Percentiles rank a stretch among this genome's conserved stretches.
phyloP scores from a whole-genome alignment of 225 moss, liverwort and hornwort species.

The Physcomitrium patens region DNA sequence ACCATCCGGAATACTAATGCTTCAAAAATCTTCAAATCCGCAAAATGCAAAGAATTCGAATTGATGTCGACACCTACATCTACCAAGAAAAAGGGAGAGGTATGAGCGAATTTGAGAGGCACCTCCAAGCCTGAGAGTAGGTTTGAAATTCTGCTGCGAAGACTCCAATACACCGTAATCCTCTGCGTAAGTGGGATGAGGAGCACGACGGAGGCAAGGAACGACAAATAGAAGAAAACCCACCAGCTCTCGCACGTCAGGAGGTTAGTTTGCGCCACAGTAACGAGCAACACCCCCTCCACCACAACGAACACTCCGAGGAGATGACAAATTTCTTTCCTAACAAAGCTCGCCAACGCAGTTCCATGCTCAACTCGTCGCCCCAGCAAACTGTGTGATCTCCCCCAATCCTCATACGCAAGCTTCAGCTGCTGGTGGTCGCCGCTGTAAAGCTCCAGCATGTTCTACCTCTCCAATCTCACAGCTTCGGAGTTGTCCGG shows the following conservation, averaged over 20 bases:
- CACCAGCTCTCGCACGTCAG: conserved; percentile 46
- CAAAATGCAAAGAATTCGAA: not conserved
- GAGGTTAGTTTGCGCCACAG: conserved; percentile 38
- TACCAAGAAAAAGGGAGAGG: not conserved
- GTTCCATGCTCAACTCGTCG: conserved; percentile 36
- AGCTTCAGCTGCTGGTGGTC: conserved; percentile 39
- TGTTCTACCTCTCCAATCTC: conserved; percentile 43
- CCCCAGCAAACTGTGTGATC: conserved; percentile 19
- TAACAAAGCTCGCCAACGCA: conserved; percentile 29
- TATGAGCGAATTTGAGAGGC: not conserved
- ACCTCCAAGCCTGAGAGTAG: conserved; percentile 45
- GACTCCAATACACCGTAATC: conserved; percentile 32
- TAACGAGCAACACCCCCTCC: conserved; percentile 44
- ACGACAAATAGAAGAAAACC: conserved; percentile 32
- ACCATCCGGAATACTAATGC: not conserved
- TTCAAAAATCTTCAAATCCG: no score
- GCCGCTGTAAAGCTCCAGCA: conserved; percentile 57
- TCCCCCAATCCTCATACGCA: conserved; percentile 48
- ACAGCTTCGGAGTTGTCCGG: conserved; percentile 33
- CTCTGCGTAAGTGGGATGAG: conserved; percentile 39
- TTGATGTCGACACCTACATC: no score
- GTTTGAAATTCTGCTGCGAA: conserved; percentile 23
- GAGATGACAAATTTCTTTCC: conserved; percentile 37
- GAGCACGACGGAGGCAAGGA: conserved; percentile 38
- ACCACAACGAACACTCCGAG: conserved; percentile 34